Base-by-base conservation (phyloP, 2,329 filamentous ascomycete genomes). In the Fusarium musae region DNA sequence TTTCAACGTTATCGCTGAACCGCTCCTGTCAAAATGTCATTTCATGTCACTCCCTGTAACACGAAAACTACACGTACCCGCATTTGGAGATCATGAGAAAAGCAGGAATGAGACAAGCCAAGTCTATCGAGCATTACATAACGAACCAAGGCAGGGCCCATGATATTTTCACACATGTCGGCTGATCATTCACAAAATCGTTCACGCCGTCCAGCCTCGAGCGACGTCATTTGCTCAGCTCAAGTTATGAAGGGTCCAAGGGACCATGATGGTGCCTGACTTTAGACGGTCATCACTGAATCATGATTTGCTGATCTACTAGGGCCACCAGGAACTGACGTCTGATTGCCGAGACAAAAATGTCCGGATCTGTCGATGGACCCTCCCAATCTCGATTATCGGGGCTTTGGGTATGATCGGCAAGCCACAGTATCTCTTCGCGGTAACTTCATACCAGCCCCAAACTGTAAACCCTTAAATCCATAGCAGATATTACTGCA, bases 391-490 rank as follows among this genome's bases (percentile, higher is more conserved):
- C 11, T 40, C 40, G 28, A 46, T 11, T 10, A 21, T 0, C 1
- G 0, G 12, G 32, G 11, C n/a, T 44, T 44, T 16, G 6, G 46
- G 46, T 3, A 36, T 36, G 64, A 69, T 63, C 37, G 28, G 46
- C 66, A 69, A 56, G 50, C 65, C 49, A 50, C 43, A 16, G 26
- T 32, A 16, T 10, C 59, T 40, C n/a, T 36, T 26, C 36, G 19
- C 13, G 17, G 40, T 49, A 43, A 28, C 28, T n/a, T 50, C 66
- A 70, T 69, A 26, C 66, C 66, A 70, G 59, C 19, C 30, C 23
- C 9, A 23, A 58, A 64, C 28, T 50, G 12, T 44, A 59, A 52
- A 17, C 26, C 6, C 21, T 36, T 12, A 46, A 37, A 39, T 16
- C 3, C 26, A 53, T 23, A 21, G 28, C 11, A 8, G 15, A 39